These are phyloP conservation scores for Hemileia vastatrix DNA, from an alignment of 1,284 basidiomycete species.

Conservation along the genomic window DNA sequence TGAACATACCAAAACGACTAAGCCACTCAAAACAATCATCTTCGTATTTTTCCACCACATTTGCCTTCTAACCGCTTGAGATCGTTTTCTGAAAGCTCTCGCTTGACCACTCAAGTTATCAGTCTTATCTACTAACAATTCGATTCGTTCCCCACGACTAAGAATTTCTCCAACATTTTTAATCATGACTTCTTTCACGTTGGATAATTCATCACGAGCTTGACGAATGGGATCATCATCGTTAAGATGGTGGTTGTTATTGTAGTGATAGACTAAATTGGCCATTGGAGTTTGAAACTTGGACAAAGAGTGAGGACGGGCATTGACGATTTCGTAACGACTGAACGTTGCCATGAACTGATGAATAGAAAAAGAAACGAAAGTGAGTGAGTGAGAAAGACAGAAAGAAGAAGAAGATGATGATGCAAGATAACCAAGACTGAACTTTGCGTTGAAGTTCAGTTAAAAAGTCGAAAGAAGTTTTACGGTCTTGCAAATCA, in stretches of 20 bases:
- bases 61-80: slow-evolving; percentile 70
- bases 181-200: slow-evolving; percentile 96
- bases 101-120: slow-evolving; percentile 91
- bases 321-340: slow-evolving; percentile 46
- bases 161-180: slow-evolving; percentile 60
- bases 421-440: too few species aligned
- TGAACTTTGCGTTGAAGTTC: slow-evolving; percentile 70
- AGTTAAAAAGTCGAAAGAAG: slow-evolving; percentile 85
- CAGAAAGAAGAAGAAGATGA: slow-evolving; percentile 22
- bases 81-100: slow-evolving; percentile 86
- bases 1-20: slow-evolving; percentile 8
- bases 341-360: slow-evolving; percentile 55
- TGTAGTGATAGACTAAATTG: slow-evolving; percentile 55
- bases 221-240: slow-evolving; percentile 68
- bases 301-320: slow-evolving; percentile 46
- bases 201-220: slow-evolving; percentile 79
- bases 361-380: neutral
- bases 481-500: slow-evolving; percentile 61
- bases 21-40: slow-evolving; percentile 23
- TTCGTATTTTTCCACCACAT: slow-evolving; percentile 91
- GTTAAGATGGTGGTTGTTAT: slow-evolving; percentile 53
- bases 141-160: slow-evolving; percentile 85
- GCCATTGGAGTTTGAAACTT: slow-evolving; percentile 47
- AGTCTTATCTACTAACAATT: slow-evolving; percentile 92
- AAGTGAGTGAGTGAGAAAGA: neutral